Evolutionary conservation across 2,329 filamentous ascomycete genomes (phyloP), one percentile per base, ranked within the genome.

Genomic region (Penicillium verrucosum): DNA sequence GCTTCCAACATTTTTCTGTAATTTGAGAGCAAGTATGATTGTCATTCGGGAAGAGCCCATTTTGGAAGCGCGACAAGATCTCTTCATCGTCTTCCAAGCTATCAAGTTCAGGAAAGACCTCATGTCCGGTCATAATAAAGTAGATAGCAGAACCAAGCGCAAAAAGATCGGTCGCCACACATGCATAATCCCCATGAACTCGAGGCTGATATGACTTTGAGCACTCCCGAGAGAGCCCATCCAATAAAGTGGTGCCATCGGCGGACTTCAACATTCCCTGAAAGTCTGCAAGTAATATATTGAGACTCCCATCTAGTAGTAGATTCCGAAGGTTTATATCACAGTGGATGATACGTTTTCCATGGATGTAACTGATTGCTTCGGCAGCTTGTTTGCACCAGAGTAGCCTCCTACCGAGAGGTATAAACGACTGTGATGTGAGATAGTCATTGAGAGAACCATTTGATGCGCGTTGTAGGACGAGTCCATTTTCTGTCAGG

Each of bases 381-480:
- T 63, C 59, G 29, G 62, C 58, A 23, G 62, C 60, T 54, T 65
- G 60, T 55, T 59, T 58, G 40, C 59, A 60, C 61, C 61, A 62
- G 21, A 45, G 40, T 23, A 63, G 30, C 51, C 37, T 63, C 21
- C 29, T 49, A 5, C 56, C 27, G 5, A 57, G n/a, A 23, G 53
- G 4, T 14, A 57, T 57, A 34, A n/a, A 7, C 0, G 37, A 30
- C 7, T 56, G 23, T 29, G 48, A 46, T 27, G 40, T 18, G 23
- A 61, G 47, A 25, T 59, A 61, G 14, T 60, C 54, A 5, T 38
- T 25, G 8, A 61, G 29, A 12, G 18, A 50, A 16, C 55, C 59
- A 11, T 60, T 58, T 21, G 46, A 30, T 4, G 55, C 59, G 43
- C 52, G 49, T 40, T 58, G 45, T 12, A 63, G 44, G 21, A 57